Evolutionary conservation across 805 yeast genomes (phyloP).

Genomic region (Nakazawaea laoshanensis): DNA sequence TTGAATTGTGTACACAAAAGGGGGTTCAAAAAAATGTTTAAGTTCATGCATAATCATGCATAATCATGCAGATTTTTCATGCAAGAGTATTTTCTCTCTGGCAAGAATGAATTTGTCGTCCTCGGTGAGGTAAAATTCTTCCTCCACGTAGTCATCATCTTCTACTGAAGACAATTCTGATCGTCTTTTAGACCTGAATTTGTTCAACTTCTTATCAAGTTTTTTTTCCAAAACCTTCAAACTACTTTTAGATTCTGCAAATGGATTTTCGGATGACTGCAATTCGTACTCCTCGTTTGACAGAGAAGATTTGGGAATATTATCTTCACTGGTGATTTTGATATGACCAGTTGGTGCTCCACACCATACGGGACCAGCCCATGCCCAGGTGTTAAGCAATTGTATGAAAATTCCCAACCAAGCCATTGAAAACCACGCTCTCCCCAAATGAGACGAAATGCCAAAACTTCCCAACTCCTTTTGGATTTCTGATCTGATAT

Average conservation of each 20-base stretch:
- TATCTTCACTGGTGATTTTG: background rate
- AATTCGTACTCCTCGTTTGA: too few species aligned
- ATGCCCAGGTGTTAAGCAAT: slow-evolving; percentile 15
- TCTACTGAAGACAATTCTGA: too few species aligned
- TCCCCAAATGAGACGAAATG: slow-evolving; percentile 31
- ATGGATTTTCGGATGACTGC: too few species aligned
- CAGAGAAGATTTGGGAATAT: too few species aligned
- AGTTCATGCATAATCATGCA: too few species aligned
- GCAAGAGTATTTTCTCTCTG: slow-evolving; percentile 5
- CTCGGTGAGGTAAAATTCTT: slow-evolving; percentile 13
- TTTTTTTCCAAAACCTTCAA: too few species aligned
- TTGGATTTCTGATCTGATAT: slow-evolving; percentile 19
- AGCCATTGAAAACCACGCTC: slow-evolving; percentile 28
- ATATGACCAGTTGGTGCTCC: slow-evolving; percentile 27
- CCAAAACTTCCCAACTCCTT: slow-evolving; percentile 37
- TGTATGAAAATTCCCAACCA: slow-evolving; percentile 26
- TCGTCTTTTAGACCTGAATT: too few species aligned
- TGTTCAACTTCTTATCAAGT: too few species aligned
- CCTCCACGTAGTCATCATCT: slow-evolving; percentile 5
- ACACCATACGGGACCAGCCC: slow-evolving; percentile 47
- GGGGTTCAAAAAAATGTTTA: too few species aligned
- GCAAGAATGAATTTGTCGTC: slow-evolving; percentile 11
- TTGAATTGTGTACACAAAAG: too few species aligned
- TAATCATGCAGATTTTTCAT: too few species aligned
- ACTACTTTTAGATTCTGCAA: too few species aligned